Evolutionary conservation across 495 filamentous ascomycete genomes (phyloP), one percentile per base, ranked within the genome.

Genomic region (Neurospora hispaniola): DNA sequence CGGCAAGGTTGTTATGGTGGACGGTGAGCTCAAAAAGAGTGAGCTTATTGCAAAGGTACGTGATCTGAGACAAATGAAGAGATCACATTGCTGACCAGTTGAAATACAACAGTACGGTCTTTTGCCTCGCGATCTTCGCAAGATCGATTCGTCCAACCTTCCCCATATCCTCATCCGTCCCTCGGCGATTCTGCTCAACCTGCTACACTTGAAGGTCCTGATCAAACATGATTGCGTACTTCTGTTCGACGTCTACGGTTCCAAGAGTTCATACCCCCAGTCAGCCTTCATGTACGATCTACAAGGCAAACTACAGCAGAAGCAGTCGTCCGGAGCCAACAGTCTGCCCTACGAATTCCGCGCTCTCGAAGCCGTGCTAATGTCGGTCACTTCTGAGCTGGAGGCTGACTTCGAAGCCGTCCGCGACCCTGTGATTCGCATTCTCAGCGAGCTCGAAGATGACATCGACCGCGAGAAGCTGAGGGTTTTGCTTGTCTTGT

Each of bases 121-220:
- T 38, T 89, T 98, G 14, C 94, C 96, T 70, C 94, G 96, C 69
- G 96, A 99, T 85, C 87, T 99, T 9, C 92, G 96, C 76, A 99
- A 99, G 80, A 97, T 98, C 76, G 96, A 98, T 79, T 97, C 94
- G n/a, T 97, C 93, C 70, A 91, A 97, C 74, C 88, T 99, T n/a
- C 96, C 96, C 6, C 93, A 97, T 75, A 98, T 99, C 69, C 90
- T 98, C 71, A 91, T 99, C 72, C 94, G 96, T 69, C 94, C 94
- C 39, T 94, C 91, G 46, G 94, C 96, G 11, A 98, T 99, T 73
- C 86, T 99, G 0, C 92, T 99, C 77, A 98, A 98, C 76, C 87
- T 99, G 20, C 88, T 99, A 14, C 96, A 99, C 79, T 86, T 99
- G 39, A 91, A 95, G 31, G 94, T 96, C 31, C 86, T 99, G 14